Percentiles rank a stretch among this genome's conserved stretches.
These are phyloP conservation scores for Elaeagnus macrophylla DNA, from an alignment of 306 rosid genomes.

Conservation along the genomic window DNA sequence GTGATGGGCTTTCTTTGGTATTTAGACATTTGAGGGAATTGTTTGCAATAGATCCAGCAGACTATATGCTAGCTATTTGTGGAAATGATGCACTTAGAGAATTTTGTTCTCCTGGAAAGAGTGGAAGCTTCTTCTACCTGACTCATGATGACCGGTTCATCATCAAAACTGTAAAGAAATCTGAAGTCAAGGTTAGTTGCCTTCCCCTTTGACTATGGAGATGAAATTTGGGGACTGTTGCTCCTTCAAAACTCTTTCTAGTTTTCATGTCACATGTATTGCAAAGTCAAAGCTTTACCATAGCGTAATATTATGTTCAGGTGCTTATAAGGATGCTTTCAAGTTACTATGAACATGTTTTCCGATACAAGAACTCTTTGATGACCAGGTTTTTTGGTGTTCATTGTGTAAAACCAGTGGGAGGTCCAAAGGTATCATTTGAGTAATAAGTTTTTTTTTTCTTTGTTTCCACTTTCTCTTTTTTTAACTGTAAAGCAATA, in stretches of 20 bases:
- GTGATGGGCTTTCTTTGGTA: too few relatives aligned
- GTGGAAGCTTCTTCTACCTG: conserved; percentile 86
- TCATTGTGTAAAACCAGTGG: conserved; percentile 91
- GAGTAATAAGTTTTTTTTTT: background rate
- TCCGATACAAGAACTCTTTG: conserved; percentile 63
- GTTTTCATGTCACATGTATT: background rate
- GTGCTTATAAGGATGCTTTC: conserved; percentile 92
- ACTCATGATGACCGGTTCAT: conserved; percentile 93
- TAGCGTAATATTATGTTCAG: conserved; percentile 27
- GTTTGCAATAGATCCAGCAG: conserved; percentile 83
- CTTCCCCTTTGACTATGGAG: too few relatives aligned
- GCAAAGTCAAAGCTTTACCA: background rate
- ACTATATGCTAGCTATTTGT: conserved; percentile 91
- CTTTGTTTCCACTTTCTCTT: background rate
- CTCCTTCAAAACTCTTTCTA: background rate
- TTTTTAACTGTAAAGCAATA: background rate
- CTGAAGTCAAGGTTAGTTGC: conserved; percentile 79
- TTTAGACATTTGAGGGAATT: conserved; percentile 72
- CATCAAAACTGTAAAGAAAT: conserved; percentile 91
- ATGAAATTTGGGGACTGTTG: background rate
- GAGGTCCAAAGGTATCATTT: conserved; percentile 75
- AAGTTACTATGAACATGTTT: conserved; percentile 65
- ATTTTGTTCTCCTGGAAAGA: conserved; percentile 94
- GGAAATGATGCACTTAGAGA: conserved; percentile 88
- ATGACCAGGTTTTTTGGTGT: conserved; percentile 90